A percentile compares a stretch with the other conserved stretches of the same genome.
These are phyloP conservation scores for Cytospora chrysosperma DNA, from an alignment of 2,329 filamentous ascomycete species.

Conservation along the genomic window DNA sequence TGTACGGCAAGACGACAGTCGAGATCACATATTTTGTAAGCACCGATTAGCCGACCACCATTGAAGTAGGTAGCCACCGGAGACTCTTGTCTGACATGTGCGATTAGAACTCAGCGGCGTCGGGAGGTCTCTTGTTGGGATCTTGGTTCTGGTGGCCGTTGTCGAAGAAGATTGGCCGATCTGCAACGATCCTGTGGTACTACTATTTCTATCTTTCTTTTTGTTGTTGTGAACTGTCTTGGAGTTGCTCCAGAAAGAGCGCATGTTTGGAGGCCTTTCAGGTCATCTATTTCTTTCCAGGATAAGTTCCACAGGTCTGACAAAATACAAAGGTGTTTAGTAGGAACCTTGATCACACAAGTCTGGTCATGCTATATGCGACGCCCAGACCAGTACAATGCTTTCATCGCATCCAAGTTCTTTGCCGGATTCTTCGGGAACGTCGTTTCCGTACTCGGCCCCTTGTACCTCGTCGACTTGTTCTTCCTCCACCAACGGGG, in stretches of 20 bases:
- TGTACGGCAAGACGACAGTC: slow-evolving; percentile 35
- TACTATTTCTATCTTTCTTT: neutral
- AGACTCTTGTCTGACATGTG: neutral
- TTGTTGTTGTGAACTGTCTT: neutral
- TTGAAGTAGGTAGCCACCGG: too few species aligned
- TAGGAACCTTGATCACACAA: slow-evolving; percentile 31
- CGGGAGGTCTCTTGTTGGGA: slow-evolving; percentile 39
- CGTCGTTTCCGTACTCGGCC: slow-evolving; percentile 38
- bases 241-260: too few species aligned
- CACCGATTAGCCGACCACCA: too few species aligned
- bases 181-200: slow-evolving; percentile 40
- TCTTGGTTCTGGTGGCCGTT: slow-evolving; percentile 40
- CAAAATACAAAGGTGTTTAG: neutral
- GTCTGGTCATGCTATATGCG: slow-evolving; percentile 41
- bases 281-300: neutral
- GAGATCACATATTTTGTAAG: slow-evolving; percentile 32
- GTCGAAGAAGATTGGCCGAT: slow-evolving; percentile 36
- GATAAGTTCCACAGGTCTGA: neutral
- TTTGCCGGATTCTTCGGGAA: slow-evolving; percentile 42
- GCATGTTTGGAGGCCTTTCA: too few species aligned
- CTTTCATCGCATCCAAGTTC: slow-evolving; percentile 39
- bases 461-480: slow-evolving; percentile 41
- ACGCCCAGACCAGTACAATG: slow-evolving; percentile 34
- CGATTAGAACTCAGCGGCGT: slow-evolving; percentile 34
- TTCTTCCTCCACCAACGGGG: slow-evolving; percentile 45